Evolutionary conservation across 179 eudicot genomes (phyloP).

Genomic region (Silene vulgaris): DNA sequence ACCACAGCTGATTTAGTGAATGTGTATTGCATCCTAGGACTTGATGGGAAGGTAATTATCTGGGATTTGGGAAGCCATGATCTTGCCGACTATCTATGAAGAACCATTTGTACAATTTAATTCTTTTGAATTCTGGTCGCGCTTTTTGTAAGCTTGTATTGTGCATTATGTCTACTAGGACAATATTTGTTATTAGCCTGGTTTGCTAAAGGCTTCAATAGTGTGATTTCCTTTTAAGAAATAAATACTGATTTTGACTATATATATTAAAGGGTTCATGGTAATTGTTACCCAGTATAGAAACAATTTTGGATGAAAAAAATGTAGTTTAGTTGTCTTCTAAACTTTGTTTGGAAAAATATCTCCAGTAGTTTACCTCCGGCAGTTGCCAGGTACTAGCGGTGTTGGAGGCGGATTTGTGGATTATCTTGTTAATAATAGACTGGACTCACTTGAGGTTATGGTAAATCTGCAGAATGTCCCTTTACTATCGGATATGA

Average conservation of each 20-base stretch:
- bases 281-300: background rate
- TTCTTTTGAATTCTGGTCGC: conserved; percentile 5
- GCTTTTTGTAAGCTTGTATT: conserved; percentile 6
- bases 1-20: background rate
- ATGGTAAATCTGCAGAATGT: too few species aligned
- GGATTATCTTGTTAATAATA: too few species aligned
- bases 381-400: too few species aligned
- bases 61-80: conserved; percentile 83
- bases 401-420: too few species aligned
- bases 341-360: too few species aligned
- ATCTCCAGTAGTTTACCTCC: too few species aligned
- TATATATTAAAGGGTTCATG: background rate
- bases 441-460: too few species aligned
- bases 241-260: background rate
- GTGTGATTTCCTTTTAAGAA: background rate
- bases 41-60: conserved; percentile 82
- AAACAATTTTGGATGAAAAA: too few species aligned
- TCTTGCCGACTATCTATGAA: conserved; percentile 45
- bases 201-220: background rate
- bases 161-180: background rate
- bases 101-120: conserved; percentile 17
- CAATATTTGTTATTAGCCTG: background rate
- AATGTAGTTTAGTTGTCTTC: too few species aligned
- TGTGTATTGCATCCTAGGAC: conserved; percentile 40
- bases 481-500: too few species aligned